These are phyloP conservation scores for Phytopythium vexans DNA, from an alignment of 352 stramenopile genomes.

Conservation along the genomic window DNA sequence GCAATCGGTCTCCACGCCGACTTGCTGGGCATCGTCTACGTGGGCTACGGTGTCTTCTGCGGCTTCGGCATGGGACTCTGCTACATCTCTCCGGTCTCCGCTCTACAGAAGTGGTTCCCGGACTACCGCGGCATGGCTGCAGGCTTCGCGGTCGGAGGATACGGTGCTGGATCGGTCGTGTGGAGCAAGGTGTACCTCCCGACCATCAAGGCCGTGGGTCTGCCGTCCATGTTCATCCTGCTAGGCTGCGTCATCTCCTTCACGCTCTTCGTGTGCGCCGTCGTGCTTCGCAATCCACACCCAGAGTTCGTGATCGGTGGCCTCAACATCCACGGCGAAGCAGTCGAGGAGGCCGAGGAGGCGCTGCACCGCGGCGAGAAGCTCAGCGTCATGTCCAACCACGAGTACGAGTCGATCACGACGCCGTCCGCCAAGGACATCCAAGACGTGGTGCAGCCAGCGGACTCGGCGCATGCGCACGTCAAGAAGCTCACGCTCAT, in stretches of 20 bases:
- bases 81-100: constrained; percentile 77
- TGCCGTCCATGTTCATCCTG: constrained; percentile 46
- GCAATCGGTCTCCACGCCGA: constrained; percentile 47
- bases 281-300: constrained; percentile 47
- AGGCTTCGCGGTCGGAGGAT: constrained; percentile 63
- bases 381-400: constrained; percentile 32
- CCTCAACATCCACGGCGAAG: constrained; percentile 63
- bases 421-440: constrained; percentile 31
- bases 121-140: constrained; percentile 68
- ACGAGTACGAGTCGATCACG: constrained; percentile 43
- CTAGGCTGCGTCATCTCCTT: constrained; percentile 39
- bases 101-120: constrained; percentile 78
- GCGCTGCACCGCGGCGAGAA: constrained; percentile 32
- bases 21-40: constrained; percentile 46
- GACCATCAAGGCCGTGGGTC: constrained; percentile 40
- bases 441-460: constrained; percentile 19
- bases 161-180: constrained; percentile 57
- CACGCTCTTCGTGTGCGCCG: constrained; percentile 33
- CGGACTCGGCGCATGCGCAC: constrained; percentile 23
- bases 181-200: constrained; percentile 67
- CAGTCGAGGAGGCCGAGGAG: constrained; percentile 30
- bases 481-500: constrained; percentile 52
- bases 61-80: constrained; percentile 64
- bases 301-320: constrained; percentile 40
- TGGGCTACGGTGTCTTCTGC: constrained; percentile 66